phyloP scores from a whole-genome alignment of 2,329 filamentous ascomycete genomes.

The Aspergillus japonicus region DNA sequence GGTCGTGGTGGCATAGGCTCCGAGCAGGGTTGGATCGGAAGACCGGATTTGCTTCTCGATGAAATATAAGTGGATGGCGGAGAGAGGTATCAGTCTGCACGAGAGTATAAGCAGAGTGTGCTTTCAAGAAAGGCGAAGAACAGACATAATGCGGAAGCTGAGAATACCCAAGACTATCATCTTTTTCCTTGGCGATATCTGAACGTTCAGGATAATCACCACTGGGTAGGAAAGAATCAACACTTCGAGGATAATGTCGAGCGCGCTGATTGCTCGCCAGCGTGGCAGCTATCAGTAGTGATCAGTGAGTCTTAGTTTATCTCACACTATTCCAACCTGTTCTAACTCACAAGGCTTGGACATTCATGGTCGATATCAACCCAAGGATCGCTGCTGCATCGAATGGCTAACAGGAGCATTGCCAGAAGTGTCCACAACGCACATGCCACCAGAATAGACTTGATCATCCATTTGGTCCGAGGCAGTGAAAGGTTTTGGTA shows the following conservation, averaged over 20 bases:
- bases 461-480: slow-evolving; percentile 13
- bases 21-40: slow-evolving; percentile 38
- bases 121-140: too few relatives aligned
- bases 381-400: slow-evolving; percentile 40
- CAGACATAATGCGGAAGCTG: slow-evolving; percentile 40
- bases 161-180: slow-evolving; percentile 42
- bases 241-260: slow-evolving; percentile 45
- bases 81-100: slow-evolving; percentile 42
- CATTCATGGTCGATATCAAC: slow-evolving; percentile 31
- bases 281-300: slow-evolving; percentile 31
- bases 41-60: slow-evolving; percentile 32
- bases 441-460: slow-evolving; percentile 28
- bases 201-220: slow-evolving; percentile 40
- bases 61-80: slow-evolving; percentile 41
- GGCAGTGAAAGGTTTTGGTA: slow-evolving; percentile 21
- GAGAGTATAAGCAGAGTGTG: not conserved
- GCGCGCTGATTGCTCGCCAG: slow-evolving; percentile 39
- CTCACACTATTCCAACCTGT: too few relatives aligned
- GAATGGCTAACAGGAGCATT: slow-evolving; percentile 37
- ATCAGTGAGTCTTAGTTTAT: not conserved
- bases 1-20: slow-evolving; percentile 35
- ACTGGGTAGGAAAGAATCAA: slow-evolving; percentile 39
- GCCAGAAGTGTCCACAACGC: slow-evolving; percentile 36
- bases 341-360: slow-evolving; percentile 29
- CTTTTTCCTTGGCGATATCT: slow-evolving; percentile 41